Base-by-base conservation (phyloP, 345 rosid genomes). In the Adansonia digitata region DNA sequence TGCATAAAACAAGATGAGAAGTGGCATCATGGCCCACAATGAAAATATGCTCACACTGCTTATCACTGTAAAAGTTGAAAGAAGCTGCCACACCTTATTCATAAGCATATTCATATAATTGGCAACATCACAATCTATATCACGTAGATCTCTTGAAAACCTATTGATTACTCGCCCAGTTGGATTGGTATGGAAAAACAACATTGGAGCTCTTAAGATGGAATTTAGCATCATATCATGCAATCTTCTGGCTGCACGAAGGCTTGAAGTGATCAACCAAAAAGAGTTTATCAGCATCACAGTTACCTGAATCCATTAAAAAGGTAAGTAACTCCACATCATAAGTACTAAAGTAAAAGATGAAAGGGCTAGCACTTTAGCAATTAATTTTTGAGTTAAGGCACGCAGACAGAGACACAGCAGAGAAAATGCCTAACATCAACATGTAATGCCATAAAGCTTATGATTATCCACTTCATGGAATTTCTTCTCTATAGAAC, bases 161-260 rank as follows among this genome's bases (percentile, higher is more conserved):
- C 98, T 87, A 73, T 95, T 95, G 75, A 95, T 93, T 62, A 95
- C 84, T 15, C 96, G 90, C 24, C 99, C 98, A 24, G 78, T 89
- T 78, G 99, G 98, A 75, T 95, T 95, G 72, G 99, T 91, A 74
- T 91, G 91, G 77, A 95, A 95, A 82, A 95, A 95, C 68, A 93
- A 82, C 97, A 95, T 90, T 13, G 98, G 96, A 77, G 96, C 98
- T 86, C 96, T 85, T 56, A 95, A 76, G 46, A 95, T 89, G 49
- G 96, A 85, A 63, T 75, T 82, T 49, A 95, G 87, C 96, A 93
- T 90, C 13, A 84, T 80, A 56, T 93, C 94, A 62, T 93, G 99
- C 84, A 95, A 80, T 75, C 80, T 89, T 81, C 77, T 95, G 75
- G 99, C 92, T 2, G 99, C 98, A 80, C 78, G 83, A 56, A 95